Base-by-base conservation (phyloP, 2,329 filamentous ascomycete genomes). In the Cladosporium sp. region DNA sequence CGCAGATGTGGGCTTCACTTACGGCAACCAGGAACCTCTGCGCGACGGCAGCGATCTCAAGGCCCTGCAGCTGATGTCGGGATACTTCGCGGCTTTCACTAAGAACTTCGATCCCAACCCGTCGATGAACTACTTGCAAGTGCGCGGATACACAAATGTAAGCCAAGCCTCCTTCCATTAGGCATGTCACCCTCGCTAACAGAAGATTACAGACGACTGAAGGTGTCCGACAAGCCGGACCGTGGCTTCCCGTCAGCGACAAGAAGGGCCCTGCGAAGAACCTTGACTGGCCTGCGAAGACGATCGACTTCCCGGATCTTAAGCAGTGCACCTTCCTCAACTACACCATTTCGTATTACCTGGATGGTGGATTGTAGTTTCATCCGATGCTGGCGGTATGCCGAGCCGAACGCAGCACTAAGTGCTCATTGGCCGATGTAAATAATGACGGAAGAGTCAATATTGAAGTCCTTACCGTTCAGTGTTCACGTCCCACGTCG, bases 61-160 rank as follows among this genome's bases (percentile, higher is more conserved):
- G 58, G 75, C 73, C 0, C 70, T 73, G 11, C 79, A 82, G 62
- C 64, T 82, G 15, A 74, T 74, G 5, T 74, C 72, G 0, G 74
- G 73, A 0, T 81, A 82, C 60, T 84, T 83, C 64, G 75, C 76
- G 1, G 70, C 76, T 1, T 86, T 85, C 63, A 76, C 79, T 1
- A 74, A 78, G 60, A 75, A 70, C 0, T 77, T 77, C 8, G 70
- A 83, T 55, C 82, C 82, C 2, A 84, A 84, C 64, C 77, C 79
- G 0, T 74, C 78, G 14, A 25, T 62, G 5, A 71, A 65, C 6
- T 83, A 78, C 59, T 65, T 84, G 28, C 60, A 65, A 42, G 77
- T 76, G 0, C 75, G 82, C 45, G 78, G 78, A 0, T 82, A 83
- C 61, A 66, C 67, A 4, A 76, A 72, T 61, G 76, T 75, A 43